Evolutionary conservation across 192 early-diverging fungal genomes (phyloP).

Genomic region (Dispira simplex): DNA sequence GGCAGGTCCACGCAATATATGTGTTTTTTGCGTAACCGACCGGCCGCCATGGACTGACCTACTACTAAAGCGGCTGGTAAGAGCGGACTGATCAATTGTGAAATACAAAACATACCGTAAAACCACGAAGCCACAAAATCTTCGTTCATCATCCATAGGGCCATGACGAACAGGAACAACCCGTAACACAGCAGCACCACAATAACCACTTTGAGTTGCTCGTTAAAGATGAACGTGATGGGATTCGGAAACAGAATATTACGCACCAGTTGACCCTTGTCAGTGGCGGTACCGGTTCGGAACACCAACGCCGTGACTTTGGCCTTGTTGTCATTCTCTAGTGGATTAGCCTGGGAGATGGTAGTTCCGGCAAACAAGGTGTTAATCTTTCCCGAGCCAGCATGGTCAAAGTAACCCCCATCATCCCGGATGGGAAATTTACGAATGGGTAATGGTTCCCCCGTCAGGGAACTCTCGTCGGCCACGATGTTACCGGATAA

Average conservation of each 20-base stretch:
- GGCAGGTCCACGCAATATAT: conserved; percentile 41
- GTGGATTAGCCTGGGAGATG: conserved; percentile 32
- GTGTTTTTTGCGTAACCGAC: conserved; percentile 27
- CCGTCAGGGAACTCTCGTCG: conserved; percentile 44
- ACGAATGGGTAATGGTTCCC: conserved; percentile 44
- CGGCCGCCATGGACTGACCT: conserved; percentile 35
- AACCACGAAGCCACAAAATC: conserved; percentile 31
- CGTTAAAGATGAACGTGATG: conserved; percentile 40
- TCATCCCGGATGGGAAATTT: conserved; percentile 37
- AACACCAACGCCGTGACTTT: conserved; percentile 21
- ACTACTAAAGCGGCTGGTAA: conserved; percentile 39
- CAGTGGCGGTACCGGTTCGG: conserved; percentile 28
- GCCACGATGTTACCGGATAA: conserved; percentile 37
- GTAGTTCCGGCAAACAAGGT: conserved; percentile 36
- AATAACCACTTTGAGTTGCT: conserved; percentile 42
- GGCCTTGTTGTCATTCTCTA: conserved; percentile 13
- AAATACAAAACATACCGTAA: conserved; percentile 41
- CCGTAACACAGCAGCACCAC: conserved; percentile 33
- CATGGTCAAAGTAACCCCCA: conserved; percentile 15
- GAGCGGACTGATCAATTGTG: conserved; percentile 36
- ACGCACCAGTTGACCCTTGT: conserved; percentile 36
- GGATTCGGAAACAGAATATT: conserved; percentile 40
- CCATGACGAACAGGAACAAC: conserved; percentile 21
- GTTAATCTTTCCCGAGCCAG: conserved; percentile 13
- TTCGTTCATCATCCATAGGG: conserved; percentile 16